phyloP scores from a whole-genome alignment of 2,329 filamentous ascomycete genomes.

The Phoma herbarum region DNA sequence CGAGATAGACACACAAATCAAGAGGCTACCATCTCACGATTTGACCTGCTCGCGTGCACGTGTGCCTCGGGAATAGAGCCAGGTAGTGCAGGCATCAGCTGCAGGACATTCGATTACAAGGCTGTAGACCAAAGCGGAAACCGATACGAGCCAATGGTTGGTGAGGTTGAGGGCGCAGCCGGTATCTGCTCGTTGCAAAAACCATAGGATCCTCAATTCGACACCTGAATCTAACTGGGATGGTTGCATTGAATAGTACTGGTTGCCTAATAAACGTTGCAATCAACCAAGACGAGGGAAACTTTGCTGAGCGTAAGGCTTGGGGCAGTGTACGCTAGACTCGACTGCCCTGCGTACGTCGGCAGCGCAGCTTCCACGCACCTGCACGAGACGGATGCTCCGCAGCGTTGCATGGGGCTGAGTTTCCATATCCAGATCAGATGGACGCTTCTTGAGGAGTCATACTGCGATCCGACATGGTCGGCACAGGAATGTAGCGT shows the following conservation, averaged over 20 bases:
- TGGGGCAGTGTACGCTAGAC: slow-evolving; percentile 27
- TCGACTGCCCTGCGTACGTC: slow-evolving; percentile 16
- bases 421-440: slow-evolving; percentile 9
- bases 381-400: slow-evolving; percentile 13
- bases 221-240: background rate
- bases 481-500: slow-evolving; percentile 12
- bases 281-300: background rate
- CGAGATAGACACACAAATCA: background rate
- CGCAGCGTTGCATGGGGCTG: slow-evolving; percentile 29
- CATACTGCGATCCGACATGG: slow-evolving; percentile 14
- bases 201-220: background rate
- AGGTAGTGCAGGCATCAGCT: background rate
- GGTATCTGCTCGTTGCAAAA: background rate
- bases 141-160: background rate
- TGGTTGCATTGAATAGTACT: background rate
- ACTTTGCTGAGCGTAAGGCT: background rate
- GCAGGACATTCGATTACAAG: too few relatives aligned
- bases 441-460: slow-evolving; percentile 7
- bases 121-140: background rate
- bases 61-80: background rate
- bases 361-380: slow-evolving; percentile 1
- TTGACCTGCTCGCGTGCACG: background rate
- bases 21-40: too few relatives aligned
- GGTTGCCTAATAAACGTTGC: background rate
- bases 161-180: background rate